Percentiles rank a stretch among this genome's conserved stretches.
These are phyloP conservation scores for Neonectria magnoliae DNA, from an alignment of 2,329 filamentous ascomycete genomes.

Conservation along the genomic window DNA sequence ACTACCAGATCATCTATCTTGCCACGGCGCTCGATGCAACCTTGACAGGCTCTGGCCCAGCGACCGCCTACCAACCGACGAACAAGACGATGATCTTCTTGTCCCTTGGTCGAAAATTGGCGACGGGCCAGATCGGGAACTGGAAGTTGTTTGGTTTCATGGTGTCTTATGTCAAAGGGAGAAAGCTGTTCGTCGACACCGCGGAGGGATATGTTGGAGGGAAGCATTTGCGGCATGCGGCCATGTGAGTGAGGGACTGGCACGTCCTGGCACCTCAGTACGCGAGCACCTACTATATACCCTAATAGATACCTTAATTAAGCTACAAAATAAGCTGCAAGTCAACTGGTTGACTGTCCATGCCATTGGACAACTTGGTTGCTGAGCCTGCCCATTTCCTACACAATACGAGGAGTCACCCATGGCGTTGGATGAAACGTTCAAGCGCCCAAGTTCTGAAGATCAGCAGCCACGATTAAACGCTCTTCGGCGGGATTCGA, in stretches of 20 bases:
- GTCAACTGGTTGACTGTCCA: no score
- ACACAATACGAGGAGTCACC: no score
- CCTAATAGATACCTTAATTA: no score
- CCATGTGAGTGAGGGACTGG: constrained; percentile 33
- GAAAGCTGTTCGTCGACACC: constrained; percentile 46
- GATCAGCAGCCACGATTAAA: no score
- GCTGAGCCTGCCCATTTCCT: no score
- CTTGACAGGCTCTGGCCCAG: constrained; percentile 28
- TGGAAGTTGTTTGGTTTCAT: constrained; percentile 47
- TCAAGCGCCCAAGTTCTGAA: no score
- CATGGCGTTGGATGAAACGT: no score
- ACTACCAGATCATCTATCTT: constrained; percentile 47
- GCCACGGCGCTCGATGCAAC: constrained; percentile 44
- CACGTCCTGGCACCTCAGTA: no score
- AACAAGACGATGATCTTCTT: constrained; percentile 45
- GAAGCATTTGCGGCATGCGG: constrained; percentile 41
- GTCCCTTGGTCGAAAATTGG: constrained; percentile 40
- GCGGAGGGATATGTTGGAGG: constrained; percentile 44
- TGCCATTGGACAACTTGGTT: no score
- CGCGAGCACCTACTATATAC: no score
- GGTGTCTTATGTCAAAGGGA: constrained; percentile 48
- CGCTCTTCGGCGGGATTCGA: no score
- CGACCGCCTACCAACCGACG: constrained; percentile 33
- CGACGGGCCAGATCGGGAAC: constrained; percentile 46
- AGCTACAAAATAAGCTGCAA: no score